Evolutionary conservation across 2,329 filamentous ascomycete genomes (phyloP).

Genomic region (Trichoderma citrinoviride): DNA sequence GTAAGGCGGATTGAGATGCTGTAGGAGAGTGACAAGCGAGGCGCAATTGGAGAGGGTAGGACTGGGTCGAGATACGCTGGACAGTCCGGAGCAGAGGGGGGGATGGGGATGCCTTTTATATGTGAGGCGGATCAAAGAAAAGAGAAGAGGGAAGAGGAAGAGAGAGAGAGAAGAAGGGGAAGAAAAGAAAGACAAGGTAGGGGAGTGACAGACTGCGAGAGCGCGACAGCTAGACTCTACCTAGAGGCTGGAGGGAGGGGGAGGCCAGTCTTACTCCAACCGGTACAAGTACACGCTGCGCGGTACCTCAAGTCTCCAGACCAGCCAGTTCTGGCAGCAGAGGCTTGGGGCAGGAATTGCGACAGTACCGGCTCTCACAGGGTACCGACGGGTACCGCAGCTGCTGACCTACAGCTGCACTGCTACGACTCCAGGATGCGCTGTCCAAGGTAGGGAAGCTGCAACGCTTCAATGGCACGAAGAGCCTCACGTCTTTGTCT

Average conservation of each 20-base stretch:
- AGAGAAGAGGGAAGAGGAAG: conserved; percentile 21
- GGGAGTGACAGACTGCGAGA: conserved; percentile 12
- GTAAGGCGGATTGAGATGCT: conserved; percentile 8
- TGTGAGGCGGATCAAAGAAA: conserved; percentile 17
- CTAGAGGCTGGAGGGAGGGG: conserved; percentile 16
- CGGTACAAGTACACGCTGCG: not conserved
- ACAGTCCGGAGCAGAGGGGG: not conserved
- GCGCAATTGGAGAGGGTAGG: conserved; percentile 13
- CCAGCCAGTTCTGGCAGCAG: too few species aligned
- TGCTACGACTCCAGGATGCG: too few species aligned
- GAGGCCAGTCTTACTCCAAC: conserved; percentile 21
- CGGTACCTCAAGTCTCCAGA: too few species aligned
- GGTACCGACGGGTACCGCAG: not conserved
- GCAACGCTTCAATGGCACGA: not conserved
- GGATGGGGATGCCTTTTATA: conserved; percentile 23
- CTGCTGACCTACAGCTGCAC: not conserved
- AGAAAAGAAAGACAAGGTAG: conserved; percentile 18
- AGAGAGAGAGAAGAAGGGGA: conserved; percentile 20
- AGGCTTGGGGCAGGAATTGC: too few species aligned
- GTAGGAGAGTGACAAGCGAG: not conserved
- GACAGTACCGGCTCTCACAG: too few species aligned
- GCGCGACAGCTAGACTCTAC: conserved; percentile 2
- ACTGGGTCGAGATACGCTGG: conserved; percentile 22
- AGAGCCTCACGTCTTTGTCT: too few species aligned
- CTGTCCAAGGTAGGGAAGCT: conserved; percentile 16